Percentiles rank a stretch among this genome's conserved stretches.
Conservation (phyloP, 441 rosid species). For the Breynia disticha region DNA sequence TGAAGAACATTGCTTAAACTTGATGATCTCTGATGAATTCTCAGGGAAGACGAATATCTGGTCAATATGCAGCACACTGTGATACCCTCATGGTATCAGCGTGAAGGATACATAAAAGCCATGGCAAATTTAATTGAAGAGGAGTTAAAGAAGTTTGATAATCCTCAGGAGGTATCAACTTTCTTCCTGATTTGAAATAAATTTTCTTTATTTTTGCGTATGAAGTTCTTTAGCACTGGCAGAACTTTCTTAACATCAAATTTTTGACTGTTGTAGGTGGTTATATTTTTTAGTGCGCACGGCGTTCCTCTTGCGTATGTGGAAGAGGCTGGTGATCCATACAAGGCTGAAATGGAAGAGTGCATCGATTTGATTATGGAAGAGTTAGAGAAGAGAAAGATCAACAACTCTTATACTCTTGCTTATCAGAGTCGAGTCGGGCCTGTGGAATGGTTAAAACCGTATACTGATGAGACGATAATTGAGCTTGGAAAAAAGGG, state of each 20-base stretch:
- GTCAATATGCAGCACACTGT: constrained; percentile 98
- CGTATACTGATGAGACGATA: constrained; percentile 92
- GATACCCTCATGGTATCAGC: constrained; percentile 98
- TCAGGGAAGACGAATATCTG: constrained; percentile 93
- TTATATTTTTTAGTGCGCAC: constrained; percentile 96
- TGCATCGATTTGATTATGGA: constrained; percentile 93
- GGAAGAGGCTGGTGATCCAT: constrained; percentile 99
- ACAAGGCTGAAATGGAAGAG: constrained; percentile 99
- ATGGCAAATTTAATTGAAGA: constrained; percentile 74
- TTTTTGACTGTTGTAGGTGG: constrained; percentile 45
- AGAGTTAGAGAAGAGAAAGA: constrained; percentile 77
- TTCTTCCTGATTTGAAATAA: not conserved
- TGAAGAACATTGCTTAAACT: constrained; percentile 7
- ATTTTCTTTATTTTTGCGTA: no score
- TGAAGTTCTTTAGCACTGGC: no score
- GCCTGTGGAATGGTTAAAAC: constrained; percentile 98
- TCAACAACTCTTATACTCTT: constrained; percentile 68
- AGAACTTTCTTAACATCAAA: no score
- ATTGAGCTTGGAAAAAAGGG: constrained; percentile 83
- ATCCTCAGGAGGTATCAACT: constrained; percentile 54
- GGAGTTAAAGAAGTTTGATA: constrained; percentile 58
- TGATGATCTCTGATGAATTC: constrained; percentile 16
- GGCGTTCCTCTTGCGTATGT: constrained; percentile 99
- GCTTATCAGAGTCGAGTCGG: constrained; percentile 99
- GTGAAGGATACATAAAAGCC: constrained; percentile 88